Base-by-base conservation (phyloP, 169 alveolate genomes). In the Ichthyophthirius multifiliis region DNA sequence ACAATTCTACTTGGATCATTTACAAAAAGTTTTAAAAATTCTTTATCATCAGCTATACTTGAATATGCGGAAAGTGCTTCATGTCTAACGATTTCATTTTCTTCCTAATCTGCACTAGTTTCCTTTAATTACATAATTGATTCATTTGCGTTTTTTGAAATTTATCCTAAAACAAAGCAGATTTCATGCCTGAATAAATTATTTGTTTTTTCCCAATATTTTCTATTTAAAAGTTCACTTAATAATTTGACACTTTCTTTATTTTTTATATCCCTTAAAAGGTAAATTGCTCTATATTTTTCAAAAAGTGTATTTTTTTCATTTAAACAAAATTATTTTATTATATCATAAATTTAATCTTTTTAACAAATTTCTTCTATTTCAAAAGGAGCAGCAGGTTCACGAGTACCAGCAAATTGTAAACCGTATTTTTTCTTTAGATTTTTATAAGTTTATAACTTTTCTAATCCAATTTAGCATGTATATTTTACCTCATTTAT, bases 31-130 rank as follows among this genome's bases (percentile, higher is more conserved):
- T 67, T 55, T 63, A 87, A n/a, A 16, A 65, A 35, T 12, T 65
- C 43, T 18, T 44, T 80, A 37, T 87, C 85, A 43, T 76, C 86
- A 83, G 67, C 43, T 27, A 87, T 78, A 65, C 76, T 86, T 5
- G 86, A 88, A 16, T 81, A 74, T 16, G 85, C 78, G 4, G 84
- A 80, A 1, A 76, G 43, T 0, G 76, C 80, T 67, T 87, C 92
- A 63, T 87, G 92, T 62, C 88, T 82, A 5, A 87, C 92, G n/a
- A 87, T 83, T 7, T 88, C 84, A 32, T 84, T 88, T 74, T 82
- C 92, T 27, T 77, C 80, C 32, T 76, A 62, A 41, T 87, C 82
- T 2, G 20, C n/a, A 15, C 79, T 84, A 35, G 82, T 48, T 13
- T 67, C 71, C 34, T 71, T 63, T 6, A 87, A 46, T 27, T 43